phyloP scores from a whole-genome alignment of 2,329 filamentous ascomycete species.

The Bisporella sp. region DNA sequence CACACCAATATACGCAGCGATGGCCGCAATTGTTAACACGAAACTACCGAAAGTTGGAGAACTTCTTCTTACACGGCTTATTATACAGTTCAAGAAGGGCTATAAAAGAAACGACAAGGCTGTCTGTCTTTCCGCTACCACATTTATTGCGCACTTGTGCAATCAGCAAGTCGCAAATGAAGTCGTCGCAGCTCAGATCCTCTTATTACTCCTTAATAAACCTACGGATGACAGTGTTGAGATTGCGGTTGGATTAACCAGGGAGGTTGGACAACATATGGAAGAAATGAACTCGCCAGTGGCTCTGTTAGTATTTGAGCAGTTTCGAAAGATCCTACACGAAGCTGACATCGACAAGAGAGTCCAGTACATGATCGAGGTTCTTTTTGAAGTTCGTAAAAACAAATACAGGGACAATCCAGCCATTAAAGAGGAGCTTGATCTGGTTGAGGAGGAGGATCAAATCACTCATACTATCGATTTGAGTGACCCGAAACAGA shows the following conservation, averaged over 20 bases:
- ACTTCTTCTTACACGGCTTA: constrained; percentile 73
- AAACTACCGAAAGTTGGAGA: constrained; percentile 94
- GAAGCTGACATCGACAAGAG: constrained; percentile 96
- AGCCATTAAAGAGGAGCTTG: constrained; percentile 83
- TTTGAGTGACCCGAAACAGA: constrained; percentile 57
- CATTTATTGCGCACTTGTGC: constrained; percentile 89
- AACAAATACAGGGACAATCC: constrained; percentile 96
- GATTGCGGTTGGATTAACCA: constrained; percentile 88
- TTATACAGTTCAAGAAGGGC: constrained; percentile 90
- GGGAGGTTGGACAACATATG: constrained; percentile 87
- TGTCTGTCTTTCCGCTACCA: constrained; percentile 87
- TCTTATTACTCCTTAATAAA: constrained; percentile 87
- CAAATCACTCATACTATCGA: constrained; percentile 87
- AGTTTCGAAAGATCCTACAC: constrained; percentile 90
- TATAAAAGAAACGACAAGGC: constrained; percentile 97
- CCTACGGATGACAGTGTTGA: constrained; percentile 97
- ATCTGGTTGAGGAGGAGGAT: constrained; percentile 94
- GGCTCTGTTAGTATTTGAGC: constrained; percentile 85
- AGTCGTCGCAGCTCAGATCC: constrained; percentile 85
- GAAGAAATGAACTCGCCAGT: constrained; percentile 93
- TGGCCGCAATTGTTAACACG: constrained; percentile 95
- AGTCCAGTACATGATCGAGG: constrained; percentile 99
- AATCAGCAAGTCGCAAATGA: constrained; percentile 96
- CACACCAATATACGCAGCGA: constrained; percentile 91
- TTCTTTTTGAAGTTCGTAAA: constrained; percentile 92